Base-by-base conservation (phyloP, 2,329 filamentous ascomycete genomes). In the Clarireedia hainanense region DNA sequence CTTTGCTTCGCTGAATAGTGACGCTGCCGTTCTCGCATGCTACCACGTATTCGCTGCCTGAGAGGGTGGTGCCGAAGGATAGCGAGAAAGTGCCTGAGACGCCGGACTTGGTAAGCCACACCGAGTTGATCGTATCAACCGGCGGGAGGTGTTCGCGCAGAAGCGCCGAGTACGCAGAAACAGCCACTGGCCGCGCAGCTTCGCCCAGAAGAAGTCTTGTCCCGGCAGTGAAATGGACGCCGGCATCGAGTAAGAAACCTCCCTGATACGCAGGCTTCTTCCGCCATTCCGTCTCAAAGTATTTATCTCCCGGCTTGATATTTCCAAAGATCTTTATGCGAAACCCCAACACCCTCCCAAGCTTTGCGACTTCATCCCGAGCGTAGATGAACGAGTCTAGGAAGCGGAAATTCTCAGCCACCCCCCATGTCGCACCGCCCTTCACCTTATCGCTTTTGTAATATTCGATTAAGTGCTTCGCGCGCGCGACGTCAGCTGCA, bases 321-420 rank as follows among this genome's bases (percentile, higher is more conserved):
- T 74, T 70, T 2, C 66, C 67, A 58, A 75, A 73, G 55, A 76
- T 67, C 37, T 74, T 71, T 4, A 77, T 69, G 15, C 73, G 71
- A 68, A 87, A 86, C 14, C 77, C 72, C 2, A 80, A 71, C 1
- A 84, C 67, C 58, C 75, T 75, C 10, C 82, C 81, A 1, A 85
- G 71, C 48, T 74, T 70, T 58, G 75, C 68, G 7, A 81, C 70
- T 60, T 78, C 72, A 54, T 75, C 63, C 0, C 73, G 71, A 0
- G 75, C 85, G 62, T 78, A 79, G 12, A 69, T 57, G 65, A 82
- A 83, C 10, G 74, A 74, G 30, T 78, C 74, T 55, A 80, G 69
- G 71, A 83, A 90, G 50, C 88, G 79, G 67, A 82, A 87, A 70
- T 91, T 90, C 70, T 91, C 88, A 0, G 85, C 88, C 3, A 91